phyloP scores from a whole-genome alignment of 169 alveolate species.

The Plasmodium chabaudi region DNA sequence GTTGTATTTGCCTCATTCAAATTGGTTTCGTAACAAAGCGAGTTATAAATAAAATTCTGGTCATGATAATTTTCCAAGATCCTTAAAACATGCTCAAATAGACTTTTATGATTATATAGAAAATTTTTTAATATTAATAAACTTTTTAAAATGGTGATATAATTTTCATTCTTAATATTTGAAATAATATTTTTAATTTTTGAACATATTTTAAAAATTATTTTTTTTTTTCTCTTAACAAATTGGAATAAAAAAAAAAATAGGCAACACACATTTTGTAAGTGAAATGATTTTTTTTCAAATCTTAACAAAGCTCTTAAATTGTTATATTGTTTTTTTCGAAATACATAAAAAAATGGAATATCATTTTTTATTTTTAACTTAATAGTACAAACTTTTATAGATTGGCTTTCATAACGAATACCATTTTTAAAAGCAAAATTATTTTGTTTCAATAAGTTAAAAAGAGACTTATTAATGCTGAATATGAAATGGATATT shows the following conservation, averaged over 20 bases:
- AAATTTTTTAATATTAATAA: conserved; percentile 12
- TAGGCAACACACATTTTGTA: too few species aligned
- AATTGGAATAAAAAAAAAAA: not conserved
- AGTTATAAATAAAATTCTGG: too few species aligned
- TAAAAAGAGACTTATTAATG: not conserved
- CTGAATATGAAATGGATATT: not conserved
- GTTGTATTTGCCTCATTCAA: too few species aligned
- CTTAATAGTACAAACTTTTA: too few species aligned
- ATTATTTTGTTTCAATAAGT: too few species aligned
- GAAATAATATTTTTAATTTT: conserved; percentile 8
- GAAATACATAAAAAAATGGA: too few species aligned
- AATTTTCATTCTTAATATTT: conserved; percentile 13
- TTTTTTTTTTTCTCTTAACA: not conserved
- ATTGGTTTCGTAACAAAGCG: too few species aligned
- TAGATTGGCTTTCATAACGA: too few species aligned
- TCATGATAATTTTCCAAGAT: not conserved
- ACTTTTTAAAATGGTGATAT: conserved; percentile 13
- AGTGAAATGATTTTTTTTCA: not conserved
- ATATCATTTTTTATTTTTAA: too few species aligned
- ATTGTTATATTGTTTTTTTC: not conserved
- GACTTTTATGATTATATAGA: not conserved
- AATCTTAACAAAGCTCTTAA: not conserved
- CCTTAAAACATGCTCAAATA: not conserved
- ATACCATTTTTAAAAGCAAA: too few species aligned
- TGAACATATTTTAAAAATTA: not conserved